Conservation (phyloP, 306 rosid genomes). For the Luffa aegyptiaca region DNA sequence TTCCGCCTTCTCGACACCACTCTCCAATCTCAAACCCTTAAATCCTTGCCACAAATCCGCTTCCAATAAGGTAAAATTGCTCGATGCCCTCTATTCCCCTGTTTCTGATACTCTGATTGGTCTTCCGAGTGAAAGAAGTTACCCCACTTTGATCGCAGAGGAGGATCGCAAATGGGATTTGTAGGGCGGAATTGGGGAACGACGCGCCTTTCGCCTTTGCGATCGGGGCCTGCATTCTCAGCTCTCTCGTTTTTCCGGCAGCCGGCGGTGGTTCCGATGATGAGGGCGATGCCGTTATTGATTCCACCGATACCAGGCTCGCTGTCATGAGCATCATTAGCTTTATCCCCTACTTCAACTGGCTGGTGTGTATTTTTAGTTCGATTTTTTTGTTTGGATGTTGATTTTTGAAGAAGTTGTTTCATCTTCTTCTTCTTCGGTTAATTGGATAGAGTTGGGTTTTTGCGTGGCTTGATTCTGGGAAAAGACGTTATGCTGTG, state of each 20-base stretch:
- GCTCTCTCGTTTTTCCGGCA: conserved; percentile 54
- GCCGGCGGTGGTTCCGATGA: conserved; percentile 18
- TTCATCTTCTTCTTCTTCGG: background rate
- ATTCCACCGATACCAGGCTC: conserved; percentile 56
- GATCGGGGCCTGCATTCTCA: conserved; percentile 74
- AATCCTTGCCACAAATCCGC: background rate
- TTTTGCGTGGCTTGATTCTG: conserved; percentile 86
- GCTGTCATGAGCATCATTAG: conserved; percentile 73
- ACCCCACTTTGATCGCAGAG: conserved; percentile 5
- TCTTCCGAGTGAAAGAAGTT: background rate
- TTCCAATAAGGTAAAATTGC: conserved; percentile 9
- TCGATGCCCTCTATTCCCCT: background rate
- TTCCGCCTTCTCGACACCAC: conserved; percentile 6
- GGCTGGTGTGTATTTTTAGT: conserved; percentile 54
- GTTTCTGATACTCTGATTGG: background rate
- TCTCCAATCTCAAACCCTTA: conserved; percentile 1
- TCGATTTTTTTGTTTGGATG: background rate
- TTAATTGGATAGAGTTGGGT: conserved; percentile 66
- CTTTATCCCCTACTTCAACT: conserved; percentile 91
- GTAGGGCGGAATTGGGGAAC: conserved; percentile 41
- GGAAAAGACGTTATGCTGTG: conserved; percentile 61
- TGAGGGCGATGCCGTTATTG: conserved; percentile 30
- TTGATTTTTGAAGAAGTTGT: background rate
- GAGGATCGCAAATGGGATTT: conserved; percentile 10
- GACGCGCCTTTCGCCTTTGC: conserved; percentile 81